Percentiles rank a stretch among this genome's conserved stretches.
These are phyloP conservation scores for Salix exigua DNA, from an alignment of 345 rosid genomes.

Conservation along the genomic window DNA sequence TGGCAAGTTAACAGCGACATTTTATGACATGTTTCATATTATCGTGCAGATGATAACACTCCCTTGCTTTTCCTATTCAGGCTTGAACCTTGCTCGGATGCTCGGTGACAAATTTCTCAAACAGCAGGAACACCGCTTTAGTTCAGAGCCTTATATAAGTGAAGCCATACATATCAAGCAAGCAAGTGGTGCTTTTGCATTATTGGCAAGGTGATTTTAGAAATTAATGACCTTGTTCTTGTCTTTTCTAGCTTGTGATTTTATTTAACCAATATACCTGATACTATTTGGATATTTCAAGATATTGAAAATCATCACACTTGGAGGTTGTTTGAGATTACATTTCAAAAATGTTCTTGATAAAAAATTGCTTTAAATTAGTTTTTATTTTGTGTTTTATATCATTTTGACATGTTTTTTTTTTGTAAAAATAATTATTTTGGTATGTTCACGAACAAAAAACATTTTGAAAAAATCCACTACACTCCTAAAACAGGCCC, in stretches of 20 bases:
- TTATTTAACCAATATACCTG: not conserved
- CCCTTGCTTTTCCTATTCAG: conserved; percentile 31
- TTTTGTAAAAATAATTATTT: no score
- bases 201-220: conserved; percentile 72
- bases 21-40: conserved; percentile 1
- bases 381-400: no score
- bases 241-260: not conserved
- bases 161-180: conserved; percentile 55
- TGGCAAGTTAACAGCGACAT: conserved; percentile 38
- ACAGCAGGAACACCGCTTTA: conserved; percentile 80
- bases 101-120: conserved; percentile 96
- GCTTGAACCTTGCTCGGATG: conserved; percentile 90
- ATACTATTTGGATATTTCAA: not conserved
- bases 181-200: conserved; percentile 54
- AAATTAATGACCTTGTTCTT: not conserved
- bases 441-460: no score
- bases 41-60: not conserved
- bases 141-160: conserved; percentile 83
- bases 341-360: no score
- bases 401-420: no score
- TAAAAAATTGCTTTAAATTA: no score
- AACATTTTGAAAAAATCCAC: no score
- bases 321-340: no score
- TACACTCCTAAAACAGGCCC: no score
- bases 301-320: not conserved